phyloP scores from a whole-genome alignment of 1,284 basidiomycete genomes.

The Cutaneotrichosporon sp. region DNA sequence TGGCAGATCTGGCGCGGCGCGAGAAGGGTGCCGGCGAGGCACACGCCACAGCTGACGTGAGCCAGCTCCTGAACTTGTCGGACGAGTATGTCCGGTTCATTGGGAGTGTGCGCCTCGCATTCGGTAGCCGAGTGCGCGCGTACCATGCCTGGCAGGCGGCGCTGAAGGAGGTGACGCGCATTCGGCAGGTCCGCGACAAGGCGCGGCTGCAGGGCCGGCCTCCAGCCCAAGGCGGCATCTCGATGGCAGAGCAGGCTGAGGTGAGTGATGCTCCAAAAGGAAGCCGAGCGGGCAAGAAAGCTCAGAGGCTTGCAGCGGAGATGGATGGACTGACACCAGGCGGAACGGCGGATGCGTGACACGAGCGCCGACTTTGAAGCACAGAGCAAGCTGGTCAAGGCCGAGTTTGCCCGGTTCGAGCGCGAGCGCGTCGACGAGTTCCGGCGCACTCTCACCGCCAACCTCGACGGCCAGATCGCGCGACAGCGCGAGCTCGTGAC shows the following conservation, averaged over 20 bases:
- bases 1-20: constrained; percentile 71
- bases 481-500: constrained; percentile 46
- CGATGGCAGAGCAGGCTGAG: constrained; percentile 74
- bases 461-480: constrained; percentile 45
- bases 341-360: constrained; percentile 76
- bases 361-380: constrained; percentile 83
- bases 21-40: constrained; percentile 68
- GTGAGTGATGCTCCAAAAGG: constrained; percentile 52
- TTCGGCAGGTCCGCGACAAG: constrained; percentile 74
- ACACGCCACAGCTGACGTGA: constrained; percentile 75
- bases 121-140: constrained; percentile 72
- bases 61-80: constrained; percentile 69
- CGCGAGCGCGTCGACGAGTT: constrained; percentile 74
- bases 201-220: constrained; percentile 70
- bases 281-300: neutral
- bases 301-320: neutral
- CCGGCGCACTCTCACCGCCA: constrained; percentile 41
- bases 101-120: constrained; percentile 76
- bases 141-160: constrained; percentile 76
- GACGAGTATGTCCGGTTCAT: constrained; percentile 93
- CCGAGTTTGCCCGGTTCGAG: constrained; percentile 91
- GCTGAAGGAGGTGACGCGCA: constrained; percentile 71
- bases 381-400: constrained; percentile 80
- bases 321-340: constrained; percentile 56
- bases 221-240: constrained; percentile 34